phyloP scores from a whole-genome alignment of 192 early-diverging fungal genomes.

The Funneliformis mosseae region DNA sequence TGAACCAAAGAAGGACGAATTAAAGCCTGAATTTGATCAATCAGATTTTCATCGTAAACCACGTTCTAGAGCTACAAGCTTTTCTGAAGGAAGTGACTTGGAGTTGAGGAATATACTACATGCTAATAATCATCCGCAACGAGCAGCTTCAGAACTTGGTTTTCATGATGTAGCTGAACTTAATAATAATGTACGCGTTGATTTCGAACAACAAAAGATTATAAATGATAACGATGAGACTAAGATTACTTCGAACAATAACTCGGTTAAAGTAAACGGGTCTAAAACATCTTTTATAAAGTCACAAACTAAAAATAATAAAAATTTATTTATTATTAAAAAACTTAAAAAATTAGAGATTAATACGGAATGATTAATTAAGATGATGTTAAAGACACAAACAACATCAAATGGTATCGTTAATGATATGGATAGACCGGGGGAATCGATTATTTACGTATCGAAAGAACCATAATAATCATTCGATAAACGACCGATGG shows the following conservation, averaged over 20 bases:
- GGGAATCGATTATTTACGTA: too few species aligned
- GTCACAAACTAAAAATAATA: not conserved
- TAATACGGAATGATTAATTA: not conserved
- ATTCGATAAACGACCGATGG: too few species aligned
- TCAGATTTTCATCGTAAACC: not conserved
- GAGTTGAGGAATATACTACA: not conserved
- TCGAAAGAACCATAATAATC: too few species aligned
- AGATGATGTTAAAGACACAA: too few species aligned
- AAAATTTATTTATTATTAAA: not conserved
- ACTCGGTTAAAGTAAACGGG: too few species aligned
- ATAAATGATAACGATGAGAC: not conserved
- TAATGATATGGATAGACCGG: too few species aligned
- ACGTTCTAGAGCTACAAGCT: not conserved
- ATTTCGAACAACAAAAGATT: not conserved
- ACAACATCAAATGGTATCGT: too few species aligned
- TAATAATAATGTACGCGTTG: not conserved
- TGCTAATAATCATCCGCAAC: not conserved
- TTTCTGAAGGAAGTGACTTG: not conserved
- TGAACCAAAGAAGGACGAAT: not conserved
- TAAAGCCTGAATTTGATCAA: not conserved
- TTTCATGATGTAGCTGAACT: not conserved
- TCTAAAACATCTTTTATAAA: not conserved
- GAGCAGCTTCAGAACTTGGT: too few species aligned
- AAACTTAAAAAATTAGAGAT: not conserved
- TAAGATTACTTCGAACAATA: not conserved